Evolutionary conservation across 495 filamentous ascomycete genomes (phyloP).

Genomic region (Penicillium canariense): DNA sequence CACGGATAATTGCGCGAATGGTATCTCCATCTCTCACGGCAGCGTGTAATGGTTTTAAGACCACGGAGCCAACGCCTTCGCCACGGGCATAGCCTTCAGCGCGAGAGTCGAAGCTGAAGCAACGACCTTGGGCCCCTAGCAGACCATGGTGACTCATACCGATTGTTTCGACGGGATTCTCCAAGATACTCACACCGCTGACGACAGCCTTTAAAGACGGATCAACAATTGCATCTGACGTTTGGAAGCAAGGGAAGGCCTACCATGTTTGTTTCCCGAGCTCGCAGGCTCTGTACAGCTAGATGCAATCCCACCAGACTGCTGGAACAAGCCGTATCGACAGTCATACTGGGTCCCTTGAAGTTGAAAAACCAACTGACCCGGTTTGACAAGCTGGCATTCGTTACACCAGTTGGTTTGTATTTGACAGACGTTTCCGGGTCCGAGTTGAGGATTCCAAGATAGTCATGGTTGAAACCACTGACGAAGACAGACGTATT

Average conservation of each 20-base stretch:
- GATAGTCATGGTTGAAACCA: conserved; percentile 28
- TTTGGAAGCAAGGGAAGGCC: background rate
- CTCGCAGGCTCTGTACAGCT: conserved; percentile 39
- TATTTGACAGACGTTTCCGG: conserved; percentile 24
- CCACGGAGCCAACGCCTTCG: conserved; percentile 41
- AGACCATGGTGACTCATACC: conserved; percentile 28
- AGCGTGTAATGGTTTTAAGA: conserved; percentile 38
- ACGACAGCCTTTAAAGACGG: conserved; percentile 19
- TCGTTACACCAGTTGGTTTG: conserved; percentile 28
- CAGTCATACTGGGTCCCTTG: conserved; percentile 36
- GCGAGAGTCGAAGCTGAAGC: conserved; percentile 39
- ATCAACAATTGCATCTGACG: background rate
- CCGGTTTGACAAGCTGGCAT: conserved; percentile 42
- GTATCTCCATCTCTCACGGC: conserved; percentile 43
- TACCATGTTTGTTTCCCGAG: conserved; percentile 38
- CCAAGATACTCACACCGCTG: conserved; percentile 23
- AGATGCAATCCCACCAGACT: conserved; percentile 31
- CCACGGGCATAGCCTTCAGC: conserved; percentile 47
- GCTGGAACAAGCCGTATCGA: conserved; percentile 45
- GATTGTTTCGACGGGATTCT: conserved; percentile 20
- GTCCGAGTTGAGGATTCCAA: conserved; percentile 23
- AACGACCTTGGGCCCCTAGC: conserved; percentile 35
- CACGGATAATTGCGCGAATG: conserved; percentile 41
- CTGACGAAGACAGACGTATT: conserved; percentile 36
- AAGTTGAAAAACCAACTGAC: conserved; percentile 47